Conservation (phyloP, 257 asterid species). For the Ballota nigra region DNA sequence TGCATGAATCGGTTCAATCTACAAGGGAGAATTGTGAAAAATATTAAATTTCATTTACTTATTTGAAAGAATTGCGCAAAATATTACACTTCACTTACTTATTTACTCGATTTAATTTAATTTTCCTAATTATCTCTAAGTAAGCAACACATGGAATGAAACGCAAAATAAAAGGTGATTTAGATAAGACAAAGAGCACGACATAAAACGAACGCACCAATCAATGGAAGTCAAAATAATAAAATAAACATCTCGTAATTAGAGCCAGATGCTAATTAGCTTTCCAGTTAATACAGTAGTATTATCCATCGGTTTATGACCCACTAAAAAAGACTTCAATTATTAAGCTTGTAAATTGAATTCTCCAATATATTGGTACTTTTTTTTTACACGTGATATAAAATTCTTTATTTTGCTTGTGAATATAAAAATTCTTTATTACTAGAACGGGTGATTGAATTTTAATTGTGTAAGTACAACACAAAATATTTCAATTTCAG, state of each 20-base stretch:
- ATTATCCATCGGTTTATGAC: neutral
- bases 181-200: slow-evolving; percentile 4
- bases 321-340: neutral
- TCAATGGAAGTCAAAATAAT: slow-evolving; percentile 3
- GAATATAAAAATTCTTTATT: no score
- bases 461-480: no score
- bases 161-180: no score
- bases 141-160: neutral
- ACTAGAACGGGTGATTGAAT: no score
- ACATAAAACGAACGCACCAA: slow-evolving; percentile 9
- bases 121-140: neutral
- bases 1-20: no score
- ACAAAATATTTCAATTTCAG: no score
- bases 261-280: slow-evolving; percentile 23
- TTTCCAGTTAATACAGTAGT: neutral
- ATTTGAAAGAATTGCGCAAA: neutral
- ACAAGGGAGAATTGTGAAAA: no score
- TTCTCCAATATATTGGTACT: no score
- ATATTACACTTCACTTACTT: neutral
- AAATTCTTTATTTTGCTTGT: no score
- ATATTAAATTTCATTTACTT: no score
- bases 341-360: neutral
- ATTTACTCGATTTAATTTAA: neutral
- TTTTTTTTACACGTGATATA: no score
- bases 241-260: slow-evolving; percentile 5